These are phyloP conservation scores for Solanum lycopersicoides DNA, from an alignment of 257 asterid species.

Conservation along the genomic window DNA sequence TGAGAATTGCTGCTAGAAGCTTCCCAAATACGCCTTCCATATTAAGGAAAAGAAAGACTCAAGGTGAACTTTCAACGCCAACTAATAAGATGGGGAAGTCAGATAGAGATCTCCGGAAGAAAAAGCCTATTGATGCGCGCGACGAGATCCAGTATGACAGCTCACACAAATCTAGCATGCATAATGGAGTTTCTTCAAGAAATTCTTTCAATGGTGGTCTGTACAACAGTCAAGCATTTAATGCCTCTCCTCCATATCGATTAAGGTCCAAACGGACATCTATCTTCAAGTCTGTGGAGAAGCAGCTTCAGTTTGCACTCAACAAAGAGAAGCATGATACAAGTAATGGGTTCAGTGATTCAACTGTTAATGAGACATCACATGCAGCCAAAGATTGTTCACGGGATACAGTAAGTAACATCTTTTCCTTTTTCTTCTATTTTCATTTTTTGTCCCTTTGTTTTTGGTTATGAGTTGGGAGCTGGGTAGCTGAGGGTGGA, in stretches of 20 bases:
- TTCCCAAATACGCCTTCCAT: slow-evolving; percentile 89
- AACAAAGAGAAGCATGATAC: slow-evolving; percentile 23
- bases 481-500: not conserved
- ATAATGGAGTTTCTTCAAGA: slow-evolving; percentile 11
- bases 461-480: not conserved
- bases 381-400: slow-evolving; percentile 40
- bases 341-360: slow-evolving; percentile 22
- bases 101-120: slow-evolving; percentile 8
- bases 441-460: not conserved
- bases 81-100: slow-evolving; percentile 14
- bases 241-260: slow-evolving; percentile 88
- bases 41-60: slow-evolving; percentile 60
- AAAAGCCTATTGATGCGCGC: slow-evolving; percentile 13
- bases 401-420: slow-evolving; percentile 24
- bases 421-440: not conserved
- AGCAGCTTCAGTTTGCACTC: slow-evolving; percentile 72
- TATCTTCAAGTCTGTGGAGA: slow-evolving; percentile 70
- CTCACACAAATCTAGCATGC: slow-evolving; percentile 24
- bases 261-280: slow-evolving; percentile 57
- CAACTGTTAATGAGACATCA: slow-evolving; percentile 25
- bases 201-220: slow-evolving; percentile 23
- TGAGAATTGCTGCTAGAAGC: slow-evolving; percentile 76
- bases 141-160: slow-evolving; percentile 14
- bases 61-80: slow-evolving; percentile 8
- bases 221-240: slow-evolving; percentile 34